Evolutionary conservation across 768 basidiomycete genomes (phyloP), one percentile per base, ranked within the genome.

Genomic region (Panus rudis): DNA sequence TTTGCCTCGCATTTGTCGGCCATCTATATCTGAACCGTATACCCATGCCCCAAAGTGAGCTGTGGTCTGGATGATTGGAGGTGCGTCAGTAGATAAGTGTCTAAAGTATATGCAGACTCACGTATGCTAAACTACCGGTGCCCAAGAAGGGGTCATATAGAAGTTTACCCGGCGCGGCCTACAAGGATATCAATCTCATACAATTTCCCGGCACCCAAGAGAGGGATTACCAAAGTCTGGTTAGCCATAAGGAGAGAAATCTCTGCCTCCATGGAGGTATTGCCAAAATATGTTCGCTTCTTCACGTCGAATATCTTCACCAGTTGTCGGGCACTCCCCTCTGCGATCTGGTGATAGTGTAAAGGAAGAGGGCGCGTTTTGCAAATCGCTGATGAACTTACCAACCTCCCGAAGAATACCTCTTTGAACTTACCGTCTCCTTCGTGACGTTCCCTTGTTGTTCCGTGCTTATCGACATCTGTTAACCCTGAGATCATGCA

Each of bases 251-350:
- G 63, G 34, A 99, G 67, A 2, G 92, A 93, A 37, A 97, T 83
- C 60, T 97, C 92, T 0, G 94, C 80, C 52, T 96, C 93, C 96
- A 99, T 99, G 54, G 88, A 89, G 0, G 96, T 99, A 52, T 93
- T 99, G 3, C 96, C 96, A 60, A 80, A 97, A 57, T 87, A 98
- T 12, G 68, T 67, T 7, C 96, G 75, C 52, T 90, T 89, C 62
- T 96, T 98, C 38, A 99, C 84, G 47, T 89, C 83, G 47, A 90
- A 94, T 41, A 66, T 74, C 37, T 66, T 62, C 37, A 91, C 71
- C 25, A 93, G 68, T 3, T 67, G 57, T 4, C 94, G 78, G 0
- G 88, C 85, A 21, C 73, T 69, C 12, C 84, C 83, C 54, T 82
- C 74, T 47, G 67, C 66, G 39, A 81, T 48, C 86, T 75, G 12